Evolutionary conservation across 2,329 filamentous ascomycete genomes (phyloP), one percentile per base, ranked within the genome.

Genomic region (Aspergillus tanneri): DNA sequence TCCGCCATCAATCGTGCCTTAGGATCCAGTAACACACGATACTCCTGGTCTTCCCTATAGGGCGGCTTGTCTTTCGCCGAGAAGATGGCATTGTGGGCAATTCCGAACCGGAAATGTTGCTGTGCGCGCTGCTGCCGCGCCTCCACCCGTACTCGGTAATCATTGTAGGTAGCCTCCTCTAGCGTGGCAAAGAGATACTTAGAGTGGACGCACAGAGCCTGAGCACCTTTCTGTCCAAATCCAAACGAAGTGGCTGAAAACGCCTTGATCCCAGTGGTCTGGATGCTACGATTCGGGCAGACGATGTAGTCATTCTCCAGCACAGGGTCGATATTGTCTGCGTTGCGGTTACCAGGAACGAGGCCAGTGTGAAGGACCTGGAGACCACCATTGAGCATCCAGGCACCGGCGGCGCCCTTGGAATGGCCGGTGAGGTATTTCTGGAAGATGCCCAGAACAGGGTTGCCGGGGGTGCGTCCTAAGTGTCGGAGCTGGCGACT

Each of bases 161-260:
- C n/a, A n/a, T n/a, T n/a, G n/a, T n/a, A n/a, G n/a, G n/a, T n/a
- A n/a, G n/a, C n/a, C n/a, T n/a, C n/a, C n/a, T 97, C 92, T 43
- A 99, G 87, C n/a, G 89, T 86, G 40, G 93, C 93, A 62, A 86
- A 99, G 49, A 99, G 82, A 72, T 97, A 99, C 74, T 88, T 92
- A 66, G 95, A 90, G 71, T 99, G 93, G 43, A 99, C 87, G 78
- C 92, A 93, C 64, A 99, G 95, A 35, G 88, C 92, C 73, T 99
- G 95, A 21, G 93, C 89, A 67, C 93, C 93, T 83, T 99, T 99
- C 74, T 99, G 93, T 60, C 93, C 93, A 78, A 99, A 99, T 72
- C 93, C 93, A 71, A 99, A 99, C 0, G 95, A 99, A 5, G 95
- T 99, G 56, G 99, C 90, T 1, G 90, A 96, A 81, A 99, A 97